phyloP scores from a whole-genome alignment of 805 yeast species.

The Hanseniaspora singularis region DNA sequence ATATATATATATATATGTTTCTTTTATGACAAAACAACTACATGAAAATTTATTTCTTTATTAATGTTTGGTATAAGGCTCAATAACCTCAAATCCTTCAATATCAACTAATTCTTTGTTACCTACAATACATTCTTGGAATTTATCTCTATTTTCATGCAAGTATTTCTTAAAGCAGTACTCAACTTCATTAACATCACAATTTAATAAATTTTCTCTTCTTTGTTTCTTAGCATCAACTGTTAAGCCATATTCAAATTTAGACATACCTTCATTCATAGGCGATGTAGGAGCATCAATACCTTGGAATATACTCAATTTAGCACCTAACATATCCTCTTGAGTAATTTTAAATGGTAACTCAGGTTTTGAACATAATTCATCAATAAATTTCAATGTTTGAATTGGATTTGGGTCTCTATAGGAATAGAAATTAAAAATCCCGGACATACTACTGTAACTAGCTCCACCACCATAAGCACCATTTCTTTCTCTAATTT shows the following conservation, averaged over 20 bases:
- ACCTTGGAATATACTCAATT: constrained; percentile 78
- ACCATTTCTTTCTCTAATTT: constrained; percentile 89
- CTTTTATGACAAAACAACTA: too few relatives aligned
- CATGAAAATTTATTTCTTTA: not conserved
- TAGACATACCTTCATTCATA: constrained; percentile 58
- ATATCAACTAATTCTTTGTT: constrained; percentile 19
- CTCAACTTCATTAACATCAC: constrained; percentile 47
- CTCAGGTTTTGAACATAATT: constrained; percentile 35
- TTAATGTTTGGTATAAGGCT: constrained; percentile 21
- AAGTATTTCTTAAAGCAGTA: constrained; percentile 60
- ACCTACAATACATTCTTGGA: constrained; percentile 12
- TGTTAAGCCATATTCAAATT: constrained; percentile 57
- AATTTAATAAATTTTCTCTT: constrained; percentile 61
- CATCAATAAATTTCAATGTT: constrained; percentile 49
- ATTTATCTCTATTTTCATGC: constrained; percentile 5
- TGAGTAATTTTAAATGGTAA: constrained; percentile 36
- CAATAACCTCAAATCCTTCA: constrained; percentile 36
- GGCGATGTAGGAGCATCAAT: constrained; percentile 83
- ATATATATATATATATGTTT: too few relatives aligned
- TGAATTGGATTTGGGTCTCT: constrained; percentile 81
- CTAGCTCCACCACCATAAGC: constrained; percentile 95
- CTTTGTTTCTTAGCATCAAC: constrained; percentile 71
- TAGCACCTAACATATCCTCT: constrained; percentile 74
- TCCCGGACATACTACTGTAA: constrained; percentile 70
- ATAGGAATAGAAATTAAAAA: constrained; percentile 74